Evolutionary conservation across 2,329 filamentous ascomycete genomes (phyloP).

Genomic region (Calycina herbarum): DNA sequence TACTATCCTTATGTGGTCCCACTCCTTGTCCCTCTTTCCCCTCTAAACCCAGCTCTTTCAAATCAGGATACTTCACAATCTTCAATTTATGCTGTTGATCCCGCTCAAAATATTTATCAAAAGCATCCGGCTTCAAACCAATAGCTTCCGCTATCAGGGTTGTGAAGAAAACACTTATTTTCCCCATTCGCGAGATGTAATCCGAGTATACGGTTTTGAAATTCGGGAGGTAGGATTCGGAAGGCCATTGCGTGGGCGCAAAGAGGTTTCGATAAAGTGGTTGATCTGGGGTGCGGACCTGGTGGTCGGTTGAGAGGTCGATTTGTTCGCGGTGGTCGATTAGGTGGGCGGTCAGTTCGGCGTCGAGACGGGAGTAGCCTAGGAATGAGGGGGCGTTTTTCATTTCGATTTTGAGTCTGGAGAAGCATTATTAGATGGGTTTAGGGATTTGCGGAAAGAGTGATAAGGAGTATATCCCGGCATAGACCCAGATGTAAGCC

Average conservation of each 20-base stretch:
- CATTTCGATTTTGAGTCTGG: constrained; percentile 67
- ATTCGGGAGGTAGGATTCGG: constrained; percentile 57
- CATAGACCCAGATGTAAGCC: background rate
- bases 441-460: background rate
- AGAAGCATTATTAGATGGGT: background rate
- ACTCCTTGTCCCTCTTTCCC: constrained; percentile 57
- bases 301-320: constrained; percentile 79
- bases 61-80: constrained; percentile 82
- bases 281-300: constrained; percentile 58
- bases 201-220: constrained; percentile 71
- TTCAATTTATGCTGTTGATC: constrained; percentile 81
- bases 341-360: constrained; percentile 71
- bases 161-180: constrained; percentile 72
- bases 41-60: constrained; percentile 53
- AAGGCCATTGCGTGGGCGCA: constrained; percentile 80
- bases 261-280: constrained; percentile 75
- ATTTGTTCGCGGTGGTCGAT: constrained; percentile 84
- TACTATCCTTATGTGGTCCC: constrained; percentile 81
- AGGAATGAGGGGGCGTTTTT: constrained; percentile 72
- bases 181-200: constrained; percentile 76
- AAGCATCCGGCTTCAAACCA: constrained; percentile 65
- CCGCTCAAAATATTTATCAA: constrained; percentile 74
- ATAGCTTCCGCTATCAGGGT: constrained; percentile 83
- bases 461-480: background rate
- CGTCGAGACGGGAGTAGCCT: constrained; percentile 65